phyloP scores from a whole-genome alignment of 768 basidiomycete species.

The Boletus coccyginus region DNA sequence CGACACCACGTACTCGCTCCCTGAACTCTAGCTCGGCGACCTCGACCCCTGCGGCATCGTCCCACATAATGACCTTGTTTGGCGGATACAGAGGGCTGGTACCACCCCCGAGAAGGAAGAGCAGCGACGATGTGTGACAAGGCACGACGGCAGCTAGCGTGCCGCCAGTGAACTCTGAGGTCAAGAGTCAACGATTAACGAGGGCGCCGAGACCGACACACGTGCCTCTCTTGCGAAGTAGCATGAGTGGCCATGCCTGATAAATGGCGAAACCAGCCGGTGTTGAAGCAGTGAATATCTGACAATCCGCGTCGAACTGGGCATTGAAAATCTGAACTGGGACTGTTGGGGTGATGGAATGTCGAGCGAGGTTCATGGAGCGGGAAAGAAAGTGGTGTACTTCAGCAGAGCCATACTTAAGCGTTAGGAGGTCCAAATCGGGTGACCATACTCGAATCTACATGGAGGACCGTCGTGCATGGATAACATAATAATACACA shows the following conservation, averaged over 20 bases:
- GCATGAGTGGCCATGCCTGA: constrained; percentile 67
- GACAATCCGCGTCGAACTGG: constrained; percentile 75
- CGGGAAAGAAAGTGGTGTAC: constrained; percentile 15
- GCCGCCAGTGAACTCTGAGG: constrained; percentile 71
- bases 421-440: constrained; percentile 13
- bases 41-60: constrained; percentile 71
- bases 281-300: constrained; percentile 78
- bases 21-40: constrained; percentile 89
- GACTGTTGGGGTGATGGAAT: constrained; percentile 73
- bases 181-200: constrained; percentile 16
- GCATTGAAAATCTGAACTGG: constrained; percentile 77
- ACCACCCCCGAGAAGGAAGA: constrained; percentile 87
- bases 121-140: constrained; percentile 74
- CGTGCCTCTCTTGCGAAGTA: constrained; percentile 80
- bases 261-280: constrained; percentile 84
- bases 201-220: not conserved
- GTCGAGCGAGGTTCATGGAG: constrained; percentile 83
- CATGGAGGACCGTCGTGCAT: not conserved
- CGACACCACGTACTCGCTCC: constrained; percentile 76
- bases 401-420: constrained; percentile 20
- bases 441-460: constrained; percentile 5
- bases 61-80: constrained; percentile 91
- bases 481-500: constrained; percentile 22
- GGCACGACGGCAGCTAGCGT: constrained; percentile 77
- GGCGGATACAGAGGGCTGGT: constrained; percentile 86